Evolutionary conservation across 2,329 filamentous ascomycete genomes (phyloP), one percentile per base, ranked within the genome.

Genomic region (Penicillium sp.): DNA sequence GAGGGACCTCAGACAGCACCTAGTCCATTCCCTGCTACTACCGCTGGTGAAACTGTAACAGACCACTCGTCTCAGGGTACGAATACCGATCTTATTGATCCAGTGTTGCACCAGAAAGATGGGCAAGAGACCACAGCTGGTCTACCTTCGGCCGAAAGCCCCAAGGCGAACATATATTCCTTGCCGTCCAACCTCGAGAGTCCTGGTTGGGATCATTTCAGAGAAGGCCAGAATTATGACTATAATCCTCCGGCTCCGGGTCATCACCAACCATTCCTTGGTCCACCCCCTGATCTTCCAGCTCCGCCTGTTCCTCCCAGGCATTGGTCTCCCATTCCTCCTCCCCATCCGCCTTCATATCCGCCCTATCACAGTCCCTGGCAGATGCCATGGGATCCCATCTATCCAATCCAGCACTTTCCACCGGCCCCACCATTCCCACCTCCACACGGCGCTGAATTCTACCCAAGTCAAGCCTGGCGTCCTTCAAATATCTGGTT

Each of bases 1-100:
- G 48, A 57, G 15, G 50, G 41, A 34, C 43, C 54, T 14, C 58
- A 49, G 35, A n/a, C 60, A 15, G 39, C 58, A 4, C 20, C 54
- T 41, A n/a, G 31, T 48, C 28, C 43, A 20, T 48, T 53, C 25
- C 25, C 55, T 10, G 7, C 20, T 55, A 11, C 34, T 49, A 20
- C 37, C 34, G 22, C n/a, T 14, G 51, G 45, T 56, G 31, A 8
- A 28, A 10, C 57, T 52, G 11, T 20, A 3, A 14, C n/a, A 49
- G 47, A 41, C 5, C 47, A 38, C 57, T 35, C 11, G 31, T 1
- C 11, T 34, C 61, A 49, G 35, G 22, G 10, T 22, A 39, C 17
- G 12, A 37, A 52, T 12, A 3, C 39, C 2, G 35, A 42, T 11
- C 25, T 54, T n/a, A 14, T 35, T 20, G 20, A 42, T 28, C 52